Evolutionary conservation across 208 protist genomes (phyloP).

Genomic region (Trypanosoma rangeli): DNA sequence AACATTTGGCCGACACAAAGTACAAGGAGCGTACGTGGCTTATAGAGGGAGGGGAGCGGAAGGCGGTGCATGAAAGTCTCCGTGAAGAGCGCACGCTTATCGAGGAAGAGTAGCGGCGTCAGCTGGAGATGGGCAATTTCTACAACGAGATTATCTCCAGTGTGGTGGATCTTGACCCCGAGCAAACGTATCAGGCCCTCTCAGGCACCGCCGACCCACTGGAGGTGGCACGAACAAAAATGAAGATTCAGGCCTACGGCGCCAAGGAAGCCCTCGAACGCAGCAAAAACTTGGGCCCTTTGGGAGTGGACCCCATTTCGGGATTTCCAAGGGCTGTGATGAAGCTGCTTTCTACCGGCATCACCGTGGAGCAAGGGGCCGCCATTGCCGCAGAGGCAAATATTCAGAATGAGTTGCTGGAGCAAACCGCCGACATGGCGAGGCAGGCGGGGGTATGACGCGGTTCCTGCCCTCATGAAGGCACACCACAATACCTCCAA

Average conservation of each 20-base stretch:
- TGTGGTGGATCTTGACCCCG: slow-evolving; percentile 80
- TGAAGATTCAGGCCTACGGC: slow-evolving; percentile 83
- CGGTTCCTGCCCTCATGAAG: slow-evolving; percentile 59
- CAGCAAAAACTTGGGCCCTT: slow-evolving; percentile 28
- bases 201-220: slow-evolving; percentile 80
- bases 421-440: slow-evolving; percentile 67
- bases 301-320: slow-evolving; percentile 69
- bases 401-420: slow-evolving; percentile 80
- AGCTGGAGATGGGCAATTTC: slow-evolving; percentile 81
- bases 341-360: slow-evolving; percentile 71
- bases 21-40: slow-evolving; percentile 91
- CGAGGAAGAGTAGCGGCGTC: slow-evolving; percentile 75
- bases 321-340: slow-evolving; percentile 76
- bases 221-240: slow-evolving; percentile 86
- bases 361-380: slow-evolving; percentile 85
- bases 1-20: slow-evolving; percentile 83
- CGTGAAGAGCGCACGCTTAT: slow-evolving; percentile 56
- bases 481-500: slow-evolving; percentile 59
- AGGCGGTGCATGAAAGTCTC: slow-evolving; percentile 79
- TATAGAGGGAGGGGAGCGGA: slow-evolving; percentile 87
- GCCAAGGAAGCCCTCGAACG: slow-evolving; percentile 54
- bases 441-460: slow-evolving; percentile 57
- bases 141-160: slow-evolving; percentile 76
- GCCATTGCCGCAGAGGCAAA: slow-evolving; percentile 68
- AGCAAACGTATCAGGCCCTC: slow-evolving; percentile 87